A percentile compares a stretch with the other conserved stretches of the same genome.
Conservation (phyloP, 768 basidiomycete species). For the Psilocybe subaeruginosa region DNA sequence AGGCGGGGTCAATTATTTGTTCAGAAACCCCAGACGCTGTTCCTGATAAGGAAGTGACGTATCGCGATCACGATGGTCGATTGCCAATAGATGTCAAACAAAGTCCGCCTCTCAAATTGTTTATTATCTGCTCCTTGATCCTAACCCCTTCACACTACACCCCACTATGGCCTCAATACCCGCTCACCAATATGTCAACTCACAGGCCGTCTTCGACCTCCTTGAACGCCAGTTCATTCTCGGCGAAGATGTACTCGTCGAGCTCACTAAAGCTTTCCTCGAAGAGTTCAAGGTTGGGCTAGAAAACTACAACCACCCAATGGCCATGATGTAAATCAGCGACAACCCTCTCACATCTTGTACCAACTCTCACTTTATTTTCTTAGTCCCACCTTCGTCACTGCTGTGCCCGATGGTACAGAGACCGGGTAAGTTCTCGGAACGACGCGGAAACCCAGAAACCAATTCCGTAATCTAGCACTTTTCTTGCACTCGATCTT, state of each 20-base stretch:
- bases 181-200: constrained; percentile 41
- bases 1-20: not conserved
- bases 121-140: constrained; percentile 2
- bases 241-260: constrained; percentile 56
- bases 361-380: constrained; percentile 14
- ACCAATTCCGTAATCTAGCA: constrained; percentile 49
- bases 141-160: constrained; percentile 20
- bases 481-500: constrained; percentile 94
- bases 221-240: constrained; percentile 79
- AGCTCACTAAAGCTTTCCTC: constrained; percentile 80
- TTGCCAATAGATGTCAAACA: constrained; percentile 16
- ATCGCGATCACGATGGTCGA: constrained; percentile 28
- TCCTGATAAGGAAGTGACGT: constrained; percentile 40
- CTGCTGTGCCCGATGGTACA: constrained; percentile 91
- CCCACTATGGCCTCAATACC: constrained; percentile 46
- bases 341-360: not conserved
- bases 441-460: not conserved
- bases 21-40: constrained; percentile 11
- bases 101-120: constrained; percentile 12
- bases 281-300: constrained; percentile 81
- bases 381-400: constrained; percentile 88
- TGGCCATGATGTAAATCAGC: constrained; percentile 89
- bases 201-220: constrained; percentile 56
- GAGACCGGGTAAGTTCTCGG: constrained; percentile 75
- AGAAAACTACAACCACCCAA: constrained; percentile 68